Conservation (phyloP, 805 yeast genomes). For the Maudiozyma barnettii region DNA sequence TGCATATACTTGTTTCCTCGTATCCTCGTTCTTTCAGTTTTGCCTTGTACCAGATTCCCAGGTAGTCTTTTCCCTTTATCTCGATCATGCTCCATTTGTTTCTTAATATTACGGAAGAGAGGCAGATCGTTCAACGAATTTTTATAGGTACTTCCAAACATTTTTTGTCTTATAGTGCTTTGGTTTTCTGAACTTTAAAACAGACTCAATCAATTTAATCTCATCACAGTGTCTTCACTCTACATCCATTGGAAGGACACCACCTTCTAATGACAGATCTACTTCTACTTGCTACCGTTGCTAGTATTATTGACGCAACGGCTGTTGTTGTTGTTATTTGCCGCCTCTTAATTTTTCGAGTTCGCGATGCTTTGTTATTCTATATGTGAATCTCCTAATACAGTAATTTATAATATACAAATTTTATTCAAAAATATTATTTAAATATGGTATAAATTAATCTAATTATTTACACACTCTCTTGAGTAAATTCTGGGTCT, state of each 20-base stretch:
- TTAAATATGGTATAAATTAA: neutral
- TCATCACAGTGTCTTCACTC: too few species aligned
- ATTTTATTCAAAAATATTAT: neutral
- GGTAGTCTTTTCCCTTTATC: neutral
- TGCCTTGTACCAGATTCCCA: neutral
- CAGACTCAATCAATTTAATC: too few species aligned
- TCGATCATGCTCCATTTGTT: neutral
- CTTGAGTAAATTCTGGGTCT: constrained; percentile 39
- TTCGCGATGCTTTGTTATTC: too few species aligned
- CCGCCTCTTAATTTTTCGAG: too few species aligned
- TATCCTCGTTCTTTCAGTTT: neutral
- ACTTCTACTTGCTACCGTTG: too few species aligned
- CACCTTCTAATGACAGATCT: too few species aligned
- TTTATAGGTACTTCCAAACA: neutral
- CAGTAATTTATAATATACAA: too few species aligned
- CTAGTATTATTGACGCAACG: too few species aligned
- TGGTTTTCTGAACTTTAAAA: neutral
- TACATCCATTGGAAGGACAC: too few species aligned
- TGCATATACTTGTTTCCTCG: neutral
- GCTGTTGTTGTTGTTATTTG: too few species aligned
- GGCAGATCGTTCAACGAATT: neutral
- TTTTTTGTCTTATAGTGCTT: neutral
- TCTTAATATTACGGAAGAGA: neutral
- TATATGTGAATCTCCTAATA: too few species aligned
- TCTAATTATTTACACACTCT: constrained; percentile 22